Evolutionary conservation across 1,284 basidiomycete genomes (phyloP).

Genomic region (Boletus hoseneyae): DNA sequence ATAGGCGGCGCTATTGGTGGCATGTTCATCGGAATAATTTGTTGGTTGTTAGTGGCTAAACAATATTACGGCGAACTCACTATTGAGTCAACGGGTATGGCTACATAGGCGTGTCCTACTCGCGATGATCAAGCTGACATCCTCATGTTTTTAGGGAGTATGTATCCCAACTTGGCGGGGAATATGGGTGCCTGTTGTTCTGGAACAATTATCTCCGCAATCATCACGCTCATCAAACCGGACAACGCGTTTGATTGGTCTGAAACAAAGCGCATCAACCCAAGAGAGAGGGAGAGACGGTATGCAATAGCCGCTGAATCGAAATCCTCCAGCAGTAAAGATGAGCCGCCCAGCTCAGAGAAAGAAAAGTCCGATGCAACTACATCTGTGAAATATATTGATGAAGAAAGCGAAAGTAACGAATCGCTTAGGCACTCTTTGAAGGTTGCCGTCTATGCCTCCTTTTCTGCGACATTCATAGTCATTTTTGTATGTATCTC

Average conservation of each 20-base stretch:
- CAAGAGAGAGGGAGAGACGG: conserved; percentile 11
- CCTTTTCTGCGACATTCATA: conserved; percentile 14
- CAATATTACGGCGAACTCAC: conserved; percentile 17
- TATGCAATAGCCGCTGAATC: conserved; percentile 2
- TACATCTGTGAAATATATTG: not conserved
- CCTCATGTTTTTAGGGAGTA: conserved; percentile 10
- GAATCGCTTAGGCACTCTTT: conserved; percentile 9
- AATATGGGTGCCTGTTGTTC: conserved; percentile 27
- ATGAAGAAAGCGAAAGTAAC: not conserved
- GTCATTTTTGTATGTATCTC: conserved; percentile 13
- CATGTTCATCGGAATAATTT: conserved; percentile 14
- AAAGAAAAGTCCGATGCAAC: not conserved
- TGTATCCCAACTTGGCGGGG: conserved; percentile 26
- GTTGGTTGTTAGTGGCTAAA: conserved; percentile 15
- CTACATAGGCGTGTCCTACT: not conserved
- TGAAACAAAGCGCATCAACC: conserved; percentile 16
- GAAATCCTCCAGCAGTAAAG: not conserved
- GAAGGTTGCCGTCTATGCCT: conserved; percentile 14
- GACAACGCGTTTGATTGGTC: conserved; percentile 26
- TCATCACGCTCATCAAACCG: conserved; percentile 21
- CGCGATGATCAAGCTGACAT: conserved; percentile 1
- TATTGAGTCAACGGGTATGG: conserved; percentile 13
- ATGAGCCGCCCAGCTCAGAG: not conserved
- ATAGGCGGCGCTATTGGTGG: conserved; percentile 17
- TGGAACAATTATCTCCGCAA: conserved; percentile 21